phyloP scores from a whole-genome alignment of 225 moss, liverwort and hornwort genomes.

The Sphagnum tenellum region DNA sequence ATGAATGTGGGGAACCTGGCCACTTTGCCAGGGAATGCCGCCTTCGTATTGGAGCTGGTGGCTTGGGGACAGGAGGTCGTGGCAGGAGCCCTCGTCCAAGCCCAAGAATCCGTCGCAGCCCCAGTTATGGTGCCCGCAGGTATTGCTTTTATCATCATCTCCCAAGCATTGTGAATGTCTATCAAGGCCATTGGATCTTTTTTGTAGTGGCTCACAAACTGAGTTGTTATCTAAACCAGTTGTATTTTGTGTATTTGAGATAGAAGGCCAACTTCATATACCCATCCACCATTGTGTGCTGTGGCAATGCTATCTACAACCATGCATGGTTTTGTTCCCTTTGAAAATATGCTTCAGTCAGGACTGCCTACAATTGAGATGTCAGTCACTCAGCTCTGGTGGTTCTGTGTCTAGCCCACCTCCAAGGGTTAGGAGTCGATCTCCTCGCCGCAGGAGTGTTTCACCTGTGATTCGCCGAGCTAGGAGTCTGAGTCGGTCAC shows the following conservation, averaged over 20 bases:
- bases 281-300: too few species aligned
- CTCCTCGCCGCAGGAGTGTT: conserved; percentile 76
- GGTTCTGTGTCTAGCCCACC: conserved; percentile 18
- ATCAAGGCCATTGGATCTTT: too few species aligned
- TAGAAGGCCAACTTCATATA: too few species aligned
- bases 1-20: conserved; percentile 98
- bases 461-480: conserved; percentile 75
- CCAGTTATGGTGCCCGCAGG: conserved; percentile 95
- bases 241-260: too few species aligned
- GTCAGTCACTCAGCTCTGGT: too few species aligned
- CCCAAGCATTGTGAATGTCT: too few species aligned
- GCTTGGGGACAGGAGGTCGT: conserved; percentile 92
- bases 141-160: conserved; percentile 12
- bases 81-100: conserved; percentile 85
- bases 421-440: conserved; percentile 69
- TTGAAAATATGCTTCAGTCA: too few species aligned
- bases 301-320: too few species aligned
- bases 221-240: too few species aligned
- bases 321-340: too few species aligned
- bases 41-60: conserved; percentile 91
- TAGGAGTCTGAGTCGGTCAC: conserved; percentile 83
- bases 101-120: conserved; percentile 90
- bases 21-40: conserved; percentile 98
- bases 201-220: too few species aligned
- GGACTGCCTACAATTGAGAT: too few species aligned